phyloP scores from a whole-genome alignment of 768 basidiomycete genomes.

The Boletellus sp. region DNA sequence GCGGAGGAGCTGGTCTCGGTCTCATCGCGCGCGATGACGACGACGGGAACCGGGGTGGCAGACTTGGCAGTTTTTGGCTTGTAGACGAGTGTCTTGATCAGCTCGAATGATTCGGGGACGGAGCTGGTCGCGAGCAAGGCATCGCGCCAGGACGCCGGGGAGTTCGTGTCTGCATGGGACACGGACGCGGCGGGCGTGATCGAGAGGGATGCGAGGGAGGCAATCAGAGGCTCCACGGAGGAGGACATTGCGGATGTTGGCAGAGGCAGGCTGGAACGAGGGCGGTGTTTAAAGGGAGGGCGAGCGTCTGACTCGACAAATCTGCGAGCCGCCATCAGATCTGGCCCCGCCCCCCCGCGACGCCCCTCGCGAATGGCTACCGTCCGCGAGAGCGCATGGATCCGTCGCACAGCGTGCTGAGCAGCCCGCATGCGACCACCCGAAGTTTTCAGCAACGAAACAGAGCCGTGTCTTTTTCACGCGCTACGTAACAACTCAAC shows the following conservation, averaged over 20 bases:
- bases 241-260: slow-evolving; percentile 30
- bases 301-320: slow-evolving; percentile 25
- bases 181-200: slow-evolving; percentile 53
- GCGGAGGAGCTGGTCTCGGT: slow-evolving; percentile 79
- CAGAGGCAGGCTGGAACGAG: too few species aligned
- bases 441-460: slow-evolving; percentile 9
- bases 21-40: slow-evolving; percentile 80
- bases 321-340: slow-evolving; percentile 22
- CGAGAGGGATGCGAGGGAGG: slow-evolving; percentile 49
- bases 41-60: slow-evolving; percentile 76
- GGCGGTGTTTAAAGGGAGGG: slow-evolving; percentile 10
- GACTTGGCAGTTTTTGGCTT: slow-evolving; percentile 96
- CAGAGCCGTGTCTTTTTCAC: slow-evolving; percentile 17
- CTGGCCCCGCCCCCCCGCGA: slow-evolving; percentile 4
- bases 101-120: slow-evolving; percentile 58
- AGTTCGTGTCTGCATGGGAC: slow-evolving; percentile 58
- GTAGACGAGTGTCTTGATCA: slow-evolving; percentile 88
- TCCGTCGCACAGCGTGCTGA: slow-evolving; percentile 24
- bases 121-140: slow-evolving; percentile 53
- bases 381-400: slow-evolving; percentile 18
- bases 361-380: slow-evolving; percentile 11
- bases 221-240: slow-evolving; percentile 30
- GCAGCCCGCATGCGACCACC: slow-evolving; percentile 25
- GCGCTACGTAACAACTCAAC: slow-evolving; percentile 10
- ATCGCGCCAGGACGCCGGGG: slow-evolving; percentile 75